Conservation (phyloP, 257 asterid species). For the Coffea eugenioides region DNA sequence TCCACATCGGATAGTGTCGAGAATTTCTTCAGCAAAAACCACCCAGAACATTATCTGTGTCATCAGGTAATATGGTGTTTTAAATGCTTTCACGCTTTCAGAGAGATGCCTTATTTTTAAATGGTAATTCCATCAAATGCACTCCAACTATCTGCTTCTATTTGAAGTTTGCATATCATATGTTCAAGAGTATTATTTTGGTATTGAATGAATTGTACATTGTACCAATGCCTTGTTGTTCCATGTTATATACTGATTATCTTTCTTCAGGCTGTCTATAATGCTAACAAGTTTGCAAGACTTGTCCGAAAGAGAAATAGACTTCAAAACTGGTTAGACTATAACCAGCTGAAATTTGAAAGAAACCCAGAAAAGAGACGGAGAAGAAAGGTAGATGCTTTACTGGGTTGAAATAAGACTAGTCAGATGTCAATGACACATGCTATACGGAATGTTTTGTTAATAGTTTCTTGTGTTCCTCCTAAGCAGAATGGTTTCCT, state of each 20-base stretch:
- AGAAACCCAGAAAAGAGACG: conserved; percentile 85
- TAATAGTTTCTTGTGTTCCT: neutral
- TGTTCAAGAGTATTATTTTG: neutral
- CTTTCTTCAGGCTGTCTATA: conserved; percentile 68
- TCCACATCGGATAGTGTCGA: conserved; percentile 71
- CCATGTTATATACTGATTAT: neutral
- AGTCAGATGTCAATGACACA: neutral
- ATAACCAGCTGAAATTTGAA: conserved; percentile 84
- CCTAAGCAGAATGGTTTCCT: conserved; percentile 72
- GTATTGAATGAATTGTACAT: neutral
- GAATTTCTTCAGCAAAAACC: conserved; percentile 70
- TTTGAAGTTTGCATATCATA: neutral
- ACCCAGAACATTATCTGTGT: conserved; percentile 83
- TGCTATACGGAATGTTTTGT: neutral
- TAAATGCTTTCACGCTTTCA: neutral
- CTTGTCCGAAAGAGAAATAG: conserved; percentile 68
- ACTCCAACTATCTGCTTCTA: neutral
- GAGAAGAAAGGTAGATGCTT: conserved; percentile 55
- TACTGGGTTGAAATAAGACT: neutral
- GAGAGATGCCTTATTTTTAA: neutral
- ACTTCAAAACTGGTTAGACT: conserved; percentile 93
- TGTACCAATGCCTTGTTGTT: neutral
- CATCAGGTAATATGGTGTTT: conserved; percentile 69
- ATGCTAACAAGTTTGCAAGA: conserved; percentile 80
- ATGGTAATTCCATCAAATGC: neutral